Conservation (phyloP, 805 yeast species). For the Lachancea cidri region DNA sequence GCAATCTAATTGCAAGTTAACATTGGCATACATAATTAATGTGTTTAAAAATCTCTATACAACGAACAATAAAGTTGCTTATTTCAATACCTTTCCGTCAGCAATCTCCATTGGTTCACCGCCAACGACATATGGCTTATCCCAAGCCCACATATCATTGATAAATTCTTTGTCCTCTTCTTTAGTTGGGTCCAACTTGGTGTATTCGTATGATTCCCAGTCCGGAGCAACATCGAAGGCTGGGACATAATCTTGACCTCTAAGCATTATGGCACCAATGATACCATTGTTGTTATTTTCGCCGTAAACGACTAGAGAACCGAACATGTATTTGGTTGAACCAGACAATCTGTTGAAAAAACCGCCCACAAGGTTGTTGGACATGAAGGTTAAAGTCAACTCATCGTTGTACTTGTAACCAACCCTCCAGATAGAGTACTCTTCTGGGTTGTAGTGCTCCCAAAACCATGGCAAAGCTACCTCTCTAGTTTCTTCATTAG, state of each 20-base stretch:
- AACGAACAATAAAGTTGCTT: constrained; percentile 17
- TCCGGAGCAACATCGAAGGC: constrained; percentile 99
- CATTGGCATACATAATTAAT: background rate
- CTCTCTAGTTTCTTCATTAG: constrained; percentile 95
- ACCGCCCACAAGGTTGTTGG: constrained; percentile 96
- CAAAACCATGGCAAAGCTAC: constrained; percentile 97
- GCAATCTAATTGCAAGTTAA: too few relatives aligned
- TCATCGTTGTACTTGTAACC: constrained; percentile 98
- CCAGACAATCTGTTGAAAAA: constrained; percentile 93
- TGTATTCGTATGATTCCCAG: constrained; percentile 90
- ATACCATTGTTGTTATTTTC: constrained; percentile 98
- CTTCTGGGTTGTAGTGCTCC: constrained; percentile 86
- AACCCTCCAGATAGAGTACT: constrained; percentile 93
- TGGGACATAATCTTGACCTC: constrained; percentile 88
- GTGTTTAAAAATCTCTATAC: background rate
- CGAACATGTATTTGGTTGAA: constrained; percentile 92
- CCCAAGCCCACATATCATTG: constrained; percentile 97
- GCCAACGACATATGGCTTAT: constrained; percentile 76
- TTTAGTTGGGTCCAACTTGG: constrained; percentile 74
- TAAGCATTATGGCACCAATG: constrained; percentile 87
- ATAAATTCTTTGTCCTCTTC: constrained; percentile 75
- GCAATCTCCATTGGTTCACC: constrained; percentile 85
- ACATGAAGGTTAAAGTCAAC: constrained; percentile 94
- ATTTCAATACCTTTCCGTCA: constrained; percentile 97
- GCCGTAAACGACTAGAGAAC: constrained; percentile 92